Percentiles rank a stretch among this genome's conserved stretches.
Evolutionary conservation across 1,139 yeast genomes (phyloP).

Genomic region (Kodamaea sp.): DNA sequence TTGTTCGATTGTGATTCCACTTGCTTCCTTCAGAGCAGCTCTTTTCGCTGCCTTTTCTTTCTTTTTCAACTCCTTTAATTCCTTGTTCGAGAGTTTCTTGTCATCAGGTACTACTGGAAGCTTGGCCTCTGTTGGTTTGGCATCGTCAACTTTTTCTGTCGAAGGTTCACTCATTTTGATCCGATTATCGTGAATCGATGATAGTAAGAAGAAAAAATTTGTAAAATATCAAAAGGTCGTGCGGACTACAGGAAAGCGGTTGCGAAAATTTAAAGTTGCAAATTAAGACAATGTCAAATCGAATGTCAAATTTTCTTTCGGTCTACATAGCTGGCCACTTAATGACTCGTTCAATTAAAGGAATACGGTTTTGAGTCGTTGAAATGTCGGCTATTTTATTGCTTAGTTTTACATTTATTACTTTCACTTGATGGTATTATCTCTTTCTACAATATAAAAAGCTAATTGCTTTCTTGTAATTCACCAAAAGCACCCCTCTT

Average conservation of each 20-base stretch:
- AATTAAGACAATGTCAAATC: too few species aligned
- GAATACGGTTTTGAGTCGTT: background rate
- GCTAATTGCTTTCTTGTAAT: conserved; percentile 21
- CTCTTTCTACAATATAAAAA: background rate
- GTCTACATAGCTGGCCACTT: too few species aligned
- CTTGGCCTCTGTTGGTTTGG: background rate
- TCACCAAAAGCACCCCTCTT: conserved; percentile 54
- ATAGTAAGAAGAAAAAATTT: too few species aligned
- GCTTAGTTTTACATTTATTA: background rate
- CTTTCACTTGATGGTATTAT: background rate
- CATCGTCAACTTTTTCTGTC: background rate
- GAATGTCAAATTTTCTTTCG: too few species aligned
- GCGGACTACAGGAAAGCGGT: too few species aligned
- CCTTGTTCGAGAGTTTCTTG: conserved; percentile 62
- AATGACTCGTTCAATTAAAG: background rate
- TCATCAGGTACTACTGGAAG: background rate
- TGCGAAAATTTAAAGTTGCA: too few species aligned
- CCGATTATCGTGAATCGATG: too few species aligned
- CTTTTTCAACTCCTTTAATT: conserved; percentile 82
- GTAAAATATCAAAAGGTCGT: too few species aligned
- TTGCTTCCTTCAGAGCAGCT: conserved; percentile 59
- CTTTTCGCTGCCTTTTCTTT: conserved; percentile 88
- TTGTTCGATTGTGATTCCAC: conserved; percentile 46
- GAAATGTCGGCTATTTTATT: background rate
- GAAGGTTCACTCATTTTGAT: background rate